Conservation (phyloP, 2,329 filamentous ascomycete genomes). For the Metarhizium humberi region DNA sequence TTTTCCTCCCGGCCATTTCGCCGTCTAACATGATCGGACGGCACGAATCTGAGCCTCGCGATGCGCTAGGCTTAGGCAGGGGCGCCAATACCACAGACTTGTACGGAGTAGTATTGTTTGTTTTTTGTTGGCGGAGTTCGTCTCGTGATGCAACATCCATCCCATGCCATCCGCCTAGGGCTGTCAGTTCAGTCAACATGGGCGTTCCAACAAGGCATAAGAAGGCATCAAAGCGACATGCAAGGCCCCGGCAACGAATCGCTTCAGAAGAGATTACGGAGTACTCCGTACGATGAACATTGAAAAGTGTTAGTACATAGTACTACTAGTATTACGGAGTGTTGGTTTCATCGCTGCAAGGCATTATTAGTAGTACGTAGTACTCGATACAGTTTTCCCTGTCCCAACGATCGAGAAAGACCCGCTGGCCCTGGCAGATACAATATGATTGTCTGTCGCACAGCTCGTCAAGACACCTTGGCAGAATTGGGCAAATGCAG, state of each 20-base stretch:
- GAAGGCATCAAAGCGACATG: no score
- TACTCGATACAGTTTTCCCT: background rate
- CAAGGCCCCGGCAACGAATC: no score
- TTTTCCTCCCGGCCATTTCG: background rate
- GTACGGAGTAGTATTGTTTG: background rate
- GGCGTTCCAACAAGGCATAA: no score
- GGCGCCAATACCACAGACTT: background rate
- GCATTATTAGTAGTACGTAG: no score
- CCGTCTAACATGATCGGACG: background rate
- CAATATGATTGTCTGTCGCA: background rate
- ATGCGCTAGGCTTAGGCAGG: background rate
- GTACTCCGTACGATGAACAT: no score
- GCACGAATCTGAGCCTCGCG: background rate
- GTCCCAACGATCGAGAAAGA: background rate
- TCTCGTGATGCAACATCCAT: background rate
- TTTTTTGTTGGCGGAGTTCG: background rate
- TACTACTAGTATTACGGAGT: no score
- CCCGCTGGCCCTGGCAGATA: background rate
- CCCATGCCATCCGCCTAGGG: no score
- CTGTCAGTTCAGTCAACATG: no score
- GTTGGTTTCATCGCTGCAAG: no score
- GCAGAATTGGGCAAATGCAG: background rate
- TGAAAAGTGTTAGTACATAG: no score
- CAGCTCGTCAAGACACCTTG: background rate
- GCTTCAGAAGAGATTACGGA: no score